phyloP scores from a whole-genome alignment of 2,329 filamentous ascomycete species.

The Hirsutella rhossiliensis region DNA sequence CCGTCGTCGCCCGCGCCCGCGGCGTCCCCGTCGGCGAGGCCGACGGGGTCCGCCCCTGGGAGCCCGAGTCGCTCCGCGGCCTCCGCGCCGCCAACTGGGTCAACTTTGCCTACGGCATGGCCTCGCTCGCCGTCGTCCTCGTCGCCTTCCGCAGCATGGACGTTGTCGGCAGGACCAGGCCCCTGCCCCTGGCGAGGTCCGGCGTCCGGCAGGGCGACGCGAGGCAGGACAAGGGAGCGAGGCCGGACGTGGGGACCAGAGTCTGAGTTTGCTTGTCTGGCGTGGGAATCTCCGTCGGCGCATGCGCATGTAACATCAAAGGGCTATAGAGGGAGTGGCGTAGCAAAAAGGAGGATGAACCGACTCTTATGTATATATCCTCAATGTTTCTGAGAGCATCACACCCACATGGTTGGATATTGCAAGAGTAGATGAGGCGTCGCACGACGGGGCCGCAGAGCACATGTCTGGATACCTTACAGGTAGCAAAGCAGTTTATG shows the following conservation, averaged over 20 bases:
- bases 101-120: constrained; percentile 34
- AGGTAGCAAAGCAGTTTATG: too few relatives aligned
- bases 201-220: constrained; percentile 1
- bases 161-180: constrained; percentile 31
- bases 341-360: too few relatives aligned
- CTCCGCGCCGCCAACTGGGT: constrained; percentile 39
- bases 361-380: too few relatives aligned
- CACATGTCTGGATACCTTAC: too few relatives aligned
- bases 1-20: constrained; percentile 40
- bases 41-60: constrained; percentile 29
- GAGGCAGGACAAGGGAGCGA: background rate
- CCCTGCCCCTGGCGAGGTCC: constrained; percentile 5
- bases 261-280: background rate
- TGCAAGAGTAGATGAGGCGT: too few relatives aligned
- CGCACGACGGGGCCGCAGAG: too few relatives aligned
- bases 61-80: constrained; percentile 32
- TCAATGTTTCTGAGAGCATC: too few relatives aligned
- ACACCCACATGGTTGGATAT: too few relatives aligned
- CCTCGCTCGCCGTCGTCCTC: constrained; percentile 30
- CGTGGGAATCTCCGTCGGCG: too few relatives aligned
- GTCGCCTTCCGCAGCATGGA: constrained; percentile 39
- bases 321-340: too few relatives aligned
- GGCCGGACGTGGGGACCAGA: background rate
- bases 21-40: constrained; percentile 29
- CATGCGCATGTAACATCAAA: too few relatives aligned